Percentiles rank a stretch among this genome's conserved stretches.
Evolutionary conservation across 345 rosid genomes (phyloP).

Genomic region (Raphanus raphanistrum): DNA sequence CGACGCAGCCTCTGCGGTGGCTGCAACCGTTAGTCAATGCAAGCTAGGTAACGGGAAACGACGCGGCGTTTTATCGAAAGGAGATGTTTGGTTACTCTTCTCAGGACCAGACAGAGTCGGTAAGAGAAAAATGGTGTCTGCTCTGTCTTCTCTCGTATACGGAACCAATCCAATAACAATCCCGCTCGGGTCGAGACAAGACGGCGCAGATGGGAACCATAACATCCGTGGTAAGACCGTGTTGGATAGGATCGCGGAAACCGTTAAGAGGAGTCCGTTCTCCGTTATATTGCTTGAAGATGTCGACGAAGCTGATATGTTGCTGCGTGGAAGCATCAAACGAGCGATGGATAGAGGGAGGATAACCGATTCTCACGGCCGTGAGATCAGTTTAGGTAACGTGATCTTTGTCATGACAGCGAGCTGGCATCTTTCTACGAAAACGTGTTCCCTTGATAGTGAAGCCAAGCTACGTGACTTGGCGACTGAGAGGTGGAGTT

Average conservation of each 20-base stretch:
- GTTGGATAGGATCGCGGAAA: constrained; percentile 81
- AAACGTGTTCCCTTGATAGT: constrained; percentile 47
- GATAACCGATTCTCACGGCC: constrained; percentile 82
- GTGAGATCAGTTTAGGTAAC: constrained; percentile 89
- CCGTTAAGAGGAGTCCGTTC: constrained; percentile 77
- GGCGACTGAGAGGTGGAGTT: constrained; percentile 71
- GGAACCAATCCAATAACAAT: constrained; percentile 56
- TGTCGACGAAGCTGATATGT: constrained; percentile 76
- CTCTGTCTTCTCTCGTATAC: constrained; percentile 64
- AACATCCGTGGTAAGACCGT: constrained; percentile 84
- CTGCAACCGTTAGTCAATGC: constrained; percentile 70
- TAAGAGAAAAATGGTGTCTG: constrained; percentile 83
- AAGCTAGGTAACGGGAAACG: constrained; percentile 69
- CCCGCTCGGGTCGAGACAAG: constrained; percentile 62
- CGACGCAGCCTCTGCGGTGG: constrained; percentile 84
- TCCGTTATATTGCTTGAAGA: constrained; percentile 87
- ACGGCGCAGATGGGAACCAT: constrained; percentile 43
- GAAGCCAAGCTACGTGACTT: constrained; percentile 55
- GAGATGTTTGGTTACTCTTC: constrained; percentile 87
- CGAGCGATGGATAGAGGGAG: constrained; percentile 93
- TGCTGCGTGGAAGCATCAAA: constrained; percentile 73
- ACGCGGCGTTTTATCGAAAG: constrained; percentile 56
- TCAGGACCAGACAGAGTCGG: constrained; percentile 84
- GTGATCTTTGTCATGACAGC: constrained; percentile 86
- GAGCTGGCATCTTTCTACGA: constrained; percentile 39